These are phyloP conservation scores for Meyerozyma carpophila DNA, from an alignment of 1,139 yeast species.

Conservation along the genomic window DNA sequence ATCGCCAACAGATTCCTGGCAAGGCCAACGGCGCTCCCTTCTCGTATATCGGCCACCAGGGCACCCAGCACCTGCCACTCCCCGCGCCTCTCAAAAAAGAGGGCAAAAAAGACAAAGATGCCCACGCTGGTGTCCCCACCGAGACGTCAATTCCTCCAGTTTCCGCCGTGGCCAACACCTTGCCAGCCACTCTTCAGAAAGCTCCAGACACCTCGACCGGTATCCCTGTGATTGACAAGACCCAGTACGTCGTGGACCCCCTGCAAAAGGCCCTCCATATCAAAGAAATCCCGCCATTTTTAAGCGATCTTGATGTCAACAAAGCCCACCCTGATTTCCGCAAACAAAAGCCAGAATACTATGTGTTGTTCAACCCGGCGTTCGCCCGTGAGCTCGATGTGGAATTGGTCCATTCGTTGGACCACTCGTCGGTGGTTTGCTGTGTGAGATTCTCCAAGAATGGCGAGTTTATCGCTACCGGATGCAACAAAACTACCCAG, in stretches of 20 bases:
- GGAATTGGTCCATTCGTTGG: conserved; percentile 82
- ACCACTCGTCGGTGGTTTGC: conserved; percentile 92
- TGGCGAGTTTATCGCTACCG: conserved; percentile 93
- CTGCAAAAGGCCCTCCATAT: conserved; percentile 49
- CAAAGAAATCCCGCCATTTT: conserved; percentile 75
- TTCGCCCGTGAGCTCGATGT: conserved; percentile 67
- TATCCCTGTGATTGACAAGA: conserved; percentile 35
- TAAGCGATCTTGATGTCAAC: conserved; percentile 76
- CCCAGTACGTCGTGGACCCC: conserved; percentile 41
- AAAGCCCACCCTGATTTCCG: conserved; percentile 74
- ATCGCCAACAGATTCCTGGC: conserved; percentile 35
- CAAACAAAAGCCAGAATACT: conserved; percentile 83
- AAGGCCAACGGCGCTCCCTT: conserved; percentile 10
- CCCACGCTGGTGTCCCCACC: background rate
- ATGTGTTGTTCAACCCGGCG: conserved; percentile 87
- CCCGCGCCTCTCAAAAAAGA: conserved; percentile 12
- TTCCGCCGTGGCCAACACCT: conserved; percentile 2
- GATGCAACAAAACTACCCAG: conserved; percentile 94
- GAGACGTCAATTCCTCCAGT: background rate
- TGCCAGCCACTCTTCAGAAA: conserved; percentile 7
- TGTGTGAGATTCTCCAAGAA: conserved; percentile 92
- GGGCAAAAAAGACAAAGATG: conserved; percentile 6
- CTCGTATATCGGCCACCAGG: conserved; percentile 10
- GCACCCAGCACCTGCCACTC: conserved; percentile 9
- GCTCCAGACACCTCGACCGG: conserved; percentile 29